Percentiles rank a stretch among this genome's conserved stretches.
These are phyloP conservation scores for Scheffersomyces ergatensis DNA, from an alignment of 805 yeast genomes.

Conservation along the genomic window DNA sequence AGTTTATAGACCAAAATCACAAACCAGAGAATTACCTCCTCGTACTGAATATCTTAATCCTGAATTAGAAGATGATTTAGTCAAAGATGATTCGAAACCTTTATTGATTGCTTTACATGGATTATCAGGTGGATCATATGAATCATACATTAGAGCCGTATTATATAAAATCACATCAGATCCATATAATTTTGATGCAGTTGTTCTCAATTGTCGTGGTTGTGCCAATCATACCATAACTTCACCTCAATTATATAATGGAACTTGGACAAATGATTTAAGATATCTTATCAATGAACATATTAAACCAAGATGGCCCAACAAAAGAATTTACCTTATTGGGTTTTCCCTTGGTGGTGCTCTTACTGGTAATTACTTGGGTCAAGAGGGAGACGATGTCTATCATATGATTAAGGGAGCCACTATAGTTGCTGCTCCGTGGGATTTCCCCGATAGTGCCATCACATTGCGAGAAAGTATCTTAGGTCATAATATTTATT, in stretches of 20 bases:
- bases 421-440: constrained; percentile 61
- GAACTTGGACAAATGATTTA: constrained; percentile 67
- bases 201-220: constrained; percentile 70
- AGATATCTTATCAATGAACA: constrained; percentile 54
- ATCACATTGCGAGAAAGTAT: constrained; percentile 41
- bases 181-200: constrained; percentile 47
- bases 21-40: constrained; percentile 61
- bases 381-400: constrained; percentile 54
- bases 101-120: constrained; percentile 67
- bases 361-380: constrained; percentile 63
- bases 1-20: constrained; percentile 39
- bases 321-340: constrained; percentile 59
- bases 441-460: constrained; percentile 66
- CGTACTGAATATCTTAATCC: constrained; percentile 61
- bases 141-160: constrained; percentile 63
- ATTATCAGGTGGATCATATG: constrained; percentile 78
- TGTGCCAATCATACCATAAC: constrained; percentile 74
- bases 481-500: constrained; percentile 37
- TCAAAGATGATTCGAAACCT: constrained; percentile 45
- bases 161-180: constrained; percentile 40
- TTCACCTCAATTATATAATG: constrained; percentile 65
- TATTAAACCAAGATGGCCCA: constrained; percentile 52
- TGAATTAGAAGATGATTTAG: constrained; percentile 33
- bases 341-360: constrained; percentile 78
- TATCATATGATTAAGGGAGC: constrained; percentile 56